A percentile compares a stretch with the other conserved stretches of the same genome.
Evolutionary conservation across 208 protist genomes (phyloP).

Genomic region (Acanthamoeba sp.): DNA sequence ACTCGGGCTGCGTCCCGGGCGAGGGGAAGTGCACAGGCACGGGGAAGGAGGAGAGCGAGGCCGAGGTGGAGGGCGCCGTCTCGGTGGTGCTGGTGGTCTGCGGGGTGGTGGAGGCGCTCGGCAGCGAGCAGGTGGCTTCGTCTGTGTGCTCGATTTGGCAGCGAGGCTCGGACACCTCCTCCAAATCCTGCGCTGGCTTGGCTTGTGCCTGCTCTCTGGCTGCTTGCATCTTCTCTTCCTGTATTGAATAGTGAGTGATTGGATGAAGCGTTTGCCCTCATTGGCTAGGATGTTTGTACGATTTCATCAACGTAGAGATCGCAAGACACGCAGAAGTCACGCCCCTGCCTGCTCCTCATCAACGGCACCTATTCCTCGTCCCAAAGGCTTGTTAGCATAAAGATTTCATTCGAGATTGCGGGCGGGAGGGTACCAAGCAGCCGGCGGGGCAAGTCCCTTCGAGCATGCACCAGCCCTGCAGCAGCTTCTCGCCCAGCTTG

Average conservation of each 20-base stretch:
- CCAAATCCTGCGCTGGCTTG: neutral
- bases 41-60: slow-evolving; percentile 3
- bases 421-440: neutral
- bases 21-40: slow-evolving; percentile 2
- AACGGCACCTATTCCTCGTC: neutral
- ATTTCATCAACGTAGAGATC: slow-evolving; percentile 2
- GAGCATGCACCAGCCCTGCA: slow-evolving; percentile 62
- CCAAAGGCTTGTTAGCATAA: neutral
- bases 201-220: neutral
- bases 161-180: slow-evolving; percentile 16
- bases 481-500: slow-evolving; percentile 66
- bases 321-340: slow-evolving; percentile 22
- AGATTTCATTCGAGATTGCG: neutral
- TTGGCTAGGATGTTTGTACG: neutral
- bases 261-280: neutral
- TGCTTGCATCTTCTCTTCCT: neutral
- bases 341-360: slow-evolving; percentile 13
- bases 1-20: neutral
- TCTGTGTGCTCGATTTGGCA: slow-evolving; percentile 14
- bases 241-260: neutral
- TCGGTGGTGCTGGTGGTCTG: neutral
- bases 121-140: neutral
- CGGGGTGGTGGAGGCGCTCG: neutral
- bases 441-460: neutral
- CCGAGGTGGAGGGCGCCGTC: neutral